Conservation (phyloP, 1,284 basidiomycete genomes). For the Schizopora paradoxa region DNA sequence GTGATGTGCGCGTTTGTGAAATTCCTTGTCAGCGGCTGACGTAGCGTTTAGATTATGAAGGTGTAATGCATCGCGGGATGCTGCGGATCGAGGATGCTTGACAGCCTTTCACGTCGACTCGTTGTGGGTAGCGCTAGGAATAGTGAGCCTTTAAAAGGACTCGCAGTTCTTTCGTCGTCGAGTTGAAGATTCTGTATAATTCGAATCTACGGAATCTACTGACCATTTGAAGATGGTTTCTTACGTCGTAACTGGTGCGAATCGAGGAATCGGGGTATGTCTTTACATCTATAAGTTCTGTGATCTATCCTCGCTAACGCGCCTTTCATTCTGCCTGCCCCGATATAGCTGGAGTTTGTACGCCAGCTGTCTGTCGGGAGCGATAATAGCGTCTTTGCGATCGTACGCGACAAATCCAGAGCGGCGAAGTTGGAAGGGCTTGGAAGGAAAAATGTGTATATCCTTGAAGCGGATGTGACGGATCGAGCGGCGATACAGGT, state of each 20-base stretch:
- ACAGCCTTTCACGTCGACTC: too few relatives aligned
- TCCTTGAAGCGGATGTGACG: slow-evolving; percentile 31
- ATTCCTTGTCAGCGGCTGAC: too few relatives aligned
- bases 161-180: too few relatives aligned
- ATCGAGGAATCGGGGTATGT: slow-evolving; percentile 29
- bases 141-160: too few relatives aligned
- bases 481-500: slow-evolving; percentile 26
- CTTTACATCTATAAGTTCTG: too few relatives aligned
- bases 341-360: slow-evolving; percentile 32
- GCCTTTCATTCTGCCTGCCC: not conserved
- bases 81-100: too few relatives aligned
- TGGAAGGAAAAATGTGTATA: slow-evolving; percentile 24
- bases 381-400: slow-evolving; percentile 29
- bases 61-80: too few relatives aligned
- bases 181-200: too few relatives aligned
- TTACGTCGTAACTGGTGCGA: slow-evolving; percentile 28
- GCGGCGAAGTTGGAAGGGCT: slow-evolving; percentile 22
- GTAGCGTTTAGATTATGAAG: too few relatives aligned
- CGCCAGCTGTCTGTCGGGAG: slow-evolving; percentile 23
- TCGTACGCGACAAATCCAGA: slow-evolving; percentile 28
- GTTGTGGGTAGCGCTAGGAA: too few relatives aligned
- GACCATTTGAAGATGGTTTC: slow-evolving; percentile 23
- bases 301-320: not conserved
- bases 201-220: too few relatives aligned
- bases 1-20: too few relatives aligned